phyloP scores from a whole-genome alignment of 495 filamentous ascomycete species.

The Penicillium egyptiacum region DNA sequence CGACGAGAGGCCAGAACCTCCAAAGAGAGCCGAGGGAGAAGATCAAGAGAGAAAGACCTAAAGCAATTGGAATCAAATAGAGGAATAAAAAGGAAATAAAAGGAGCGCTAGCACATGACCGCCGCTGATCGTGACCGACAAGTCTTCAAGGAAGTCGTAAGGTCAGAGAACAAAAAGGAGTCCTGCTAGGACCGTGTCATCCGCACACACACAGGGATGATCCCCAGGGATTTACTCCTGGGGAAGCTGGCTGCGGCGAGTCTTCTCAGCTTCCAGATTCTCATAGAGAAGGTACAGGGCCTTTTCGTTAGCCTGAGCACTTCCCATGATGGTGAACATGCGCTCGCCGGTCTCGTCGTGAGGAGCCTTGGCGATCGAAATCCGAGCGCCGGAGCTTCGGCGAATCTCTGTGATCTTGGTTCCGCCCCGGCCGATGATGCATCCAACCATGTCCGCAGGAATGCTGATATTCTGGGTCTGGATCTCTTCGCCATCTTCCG shows the following conservation, averaged over 20 bases:
- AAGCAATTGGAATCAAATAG: slow-evolving; percentile 32
- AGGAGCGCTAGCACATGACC: slow-evolving; percentile 36
- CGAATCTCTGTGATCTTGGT: slow-evolving; percentile 98
- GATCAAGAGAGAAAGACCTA: slow-evolving; percentile 42
- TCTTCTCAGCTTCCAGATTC: slow-evolving; percentile 98
- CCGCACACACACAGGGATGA: slow-evolving; percentile 22
- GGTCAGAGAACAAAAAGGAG: slow-evolving; percentile 32
- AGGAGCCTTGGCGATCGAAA: slow-evolving; percentile 96
- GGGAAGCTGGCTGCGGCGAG: slow-evolving; percentile 78
- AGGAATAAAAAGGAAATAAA: slow-evolving; percentile 49
- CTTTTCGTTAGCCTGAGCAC: slow-evolving; percentile 85
- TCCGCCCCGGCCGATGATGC: slow-evolving; percentile 93
- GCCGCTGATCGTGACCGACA: slow-evolving; percentile 40
- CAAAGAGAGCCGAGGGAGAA: slow-evolving; percentile 49
- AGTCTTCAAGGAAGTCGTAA: slow-evolving; percentile 39
- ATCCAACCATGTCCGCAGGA: slow-evolving; percentile 98
- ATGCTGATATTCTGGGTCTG: slow-evolving; percentile 99
- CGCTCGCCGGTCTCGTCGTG: slow-evolving; percentile 97
- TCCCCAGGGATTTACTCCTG: slow-evolving; percentile 57
- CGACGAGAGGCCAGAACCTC: slow-evolving; percentile 49
- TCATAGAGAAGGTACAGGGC: slow-evolving; percentile 96
- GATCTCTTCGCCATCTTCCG: slow-evolving; percentile 94
- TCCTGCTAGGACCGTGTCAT: slow-evolving; percentile 20
- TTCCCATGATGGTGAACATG: slow-evolving; percentile 99
- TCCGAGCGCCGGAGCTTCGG: slow-evolving; percentile 91